phyloP scores from a whole-genome alignment of 306 rosid genomes.

The Alnus rubra region DNA sequence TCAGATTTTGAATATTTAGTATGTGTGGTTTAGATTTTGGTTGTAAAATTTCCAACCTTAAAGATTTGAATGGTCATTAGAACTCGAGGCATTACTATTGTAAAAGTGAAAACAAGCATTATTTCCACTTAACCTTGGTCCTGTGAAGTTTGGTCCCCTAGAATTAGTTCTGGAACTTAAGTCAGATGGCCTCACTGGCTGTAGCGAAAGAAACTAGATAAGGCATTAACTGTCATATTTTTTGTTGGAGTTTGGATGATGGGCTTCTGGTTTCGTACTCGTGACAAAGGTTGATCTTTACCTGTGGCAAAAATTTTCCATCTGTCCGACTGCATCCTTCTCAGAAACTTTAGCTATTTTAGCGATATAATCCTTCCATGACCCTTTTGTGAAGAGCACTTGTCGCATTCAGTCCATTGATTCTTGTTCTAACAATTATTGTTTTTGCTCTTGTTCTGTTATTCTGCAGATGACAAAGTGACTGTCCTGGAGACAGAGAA shows the following conservation, averaged over 20 bases:
- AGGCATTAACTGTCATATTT: neutral
- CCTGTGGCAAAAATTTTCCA: too few species aligned
- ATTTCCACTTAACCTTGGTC: neutral
- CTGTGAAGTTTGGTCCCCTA: neutral
- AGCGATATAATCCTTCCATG: neutral
- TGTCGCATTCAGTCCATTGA: neutral
- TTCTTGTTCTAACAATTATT: conserved; percentile 1
- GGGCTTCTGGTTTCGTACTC: neutral
- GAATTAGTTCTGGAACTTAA: neutral
- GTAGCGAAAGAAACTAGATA: neutral
- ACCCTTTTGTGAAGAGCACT: neutral
- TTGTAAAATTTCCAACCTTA: neutral
- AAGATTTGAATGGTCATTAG: neutral
- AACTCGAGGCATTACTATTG: neutral
- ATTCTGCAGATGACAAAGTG: conserved; percentile 80
- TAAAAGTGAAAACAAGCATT: neutral
- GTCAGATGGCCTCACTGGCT: neutral
- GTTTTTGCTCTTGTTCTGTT: conserved; percentile 7
- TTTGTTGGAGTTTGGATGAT: neutral
- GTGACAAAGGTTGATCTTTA: neutral
- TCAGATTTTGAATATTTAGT: neutral
- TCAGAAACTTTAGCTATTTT: neutral
- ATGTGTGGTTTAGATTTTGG: neutral
- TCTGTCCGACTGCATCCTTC: neutral
- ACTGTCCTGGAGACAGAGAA: conserved; percentile 84